Base-by-base conservation (phyloP, 2,329 filamentous ascomycete genomes). In the Alternaria viburni region DNA sequence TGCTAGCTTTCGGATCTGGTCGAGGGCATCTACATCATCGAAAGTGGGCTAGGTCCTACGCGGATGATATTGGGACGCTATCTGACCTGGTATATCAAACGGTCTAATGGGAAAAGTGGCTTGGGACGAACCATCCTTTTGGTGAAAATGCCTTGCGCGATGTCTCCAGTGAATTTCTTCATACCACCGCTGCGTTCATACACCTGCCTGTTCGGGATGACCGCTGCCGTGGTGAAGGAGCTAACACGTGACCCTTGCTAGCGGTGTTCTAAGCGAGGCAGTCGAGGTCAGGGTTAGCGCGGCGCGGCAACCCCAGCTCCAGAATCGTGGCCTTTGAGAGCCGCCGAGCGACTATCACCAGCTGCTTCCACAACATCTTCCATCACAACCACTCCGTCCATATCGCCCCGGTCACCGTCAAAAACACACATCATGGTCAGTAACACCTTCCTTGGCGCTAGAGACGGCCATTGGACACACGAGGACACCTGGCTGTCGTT, bases 251-350 rank as follows among this genome's bases (percentile, higher is more conserved):
- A 64, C 50, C 57, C 47, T 54, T 68, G 63, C 67, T 74, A 74
- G 68, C 65, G 66, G 58, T 57, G 43, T 66, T 54, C 21, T 54
- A 67, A 56, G 57, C 57, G 61, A 63, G 15, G 49, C 45, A 64
- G 23, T 52, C 57, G 61, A 63, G 61, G 49, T 63, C 61, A 61
- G 62, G 58, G 60, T 64, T 65, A 73, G 69, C 67, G 67, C 64
- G 64, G 65, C 58, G 61, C 62, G 64, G 61, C 61, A 63, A 61
- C 62, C 57, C 66, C 59, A 67, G 73, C 74, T 75, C 73, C 68
- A 74, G 74, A 75, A 76, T 71, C 72, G 74, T 77, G 74, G 69
- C 75, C 73, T 77, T 66, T 74, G 61, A 58, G 55, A 68, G 62
- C 57, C 62, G 58, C 59, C 59, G 58, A 57, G 50, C 64, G 59